Evolutionary conservation across 2,329 filamentous ascomycete genomes (phyloP), one percentile per base, ranked within the genome.

Genomic region (Curvularia lunata): DNA sequence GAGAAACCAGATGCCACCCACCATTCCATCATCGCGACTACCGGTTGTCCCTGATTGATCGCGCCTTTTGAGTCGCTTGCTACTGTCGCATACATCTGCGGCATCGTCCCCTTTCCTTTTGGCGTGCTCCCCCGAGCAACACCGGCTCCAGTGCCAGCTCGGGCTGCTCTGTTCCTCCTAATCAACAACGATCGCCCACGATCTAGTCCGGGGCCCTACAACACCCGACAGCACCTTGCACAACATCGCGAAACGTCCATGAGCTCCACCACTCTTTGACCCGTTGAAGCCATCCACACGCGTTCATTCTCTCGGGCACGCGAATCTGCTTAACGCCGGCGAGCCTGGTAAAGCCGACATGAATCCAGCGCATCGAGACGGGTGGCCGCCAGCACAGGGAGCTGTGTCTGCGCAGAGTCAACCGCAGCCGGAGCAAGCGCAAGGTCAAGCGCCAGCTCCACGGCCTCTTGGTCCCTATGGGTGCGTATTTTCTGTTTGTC

Each of bases 381-480:
- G 72, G 60, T 78, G 76, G 76, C 74, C 73, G 52, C 70, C 71
- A 61, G 63, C 80, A 43, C 84, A 85, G 64, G 76, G 79, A 53
- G 71, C 78, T 46, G 71, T 72, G 54, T 78, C 83, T 30, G 83
- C 84, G 56, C 75, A 82, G 43, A 79, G 80, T 5, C 63, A 65
- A 42, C 65, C 77, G 52, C 74, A 75, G 69, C 66, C 71, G 55
- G 74, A 77, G 25, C 72, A 75, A 58, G 62, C 48, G 37, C 74
- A 73, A 61, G 67, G 65, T 30, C 75, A 73, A 60, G 67, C 65
- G 40, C 75, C 76, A 57, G 61, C 65, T 23, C 65, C 72, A 50
- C 73, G 75, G 37, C 65, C 75, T 23, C 62, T 77, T 40, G 74
- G 73, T 48, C 57, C 70, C 27, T 78, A 74, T 63, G 74, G 73